Conservation (phyloP, 345 rosid genomes). For the Carallia pectinifolia region DNA sequence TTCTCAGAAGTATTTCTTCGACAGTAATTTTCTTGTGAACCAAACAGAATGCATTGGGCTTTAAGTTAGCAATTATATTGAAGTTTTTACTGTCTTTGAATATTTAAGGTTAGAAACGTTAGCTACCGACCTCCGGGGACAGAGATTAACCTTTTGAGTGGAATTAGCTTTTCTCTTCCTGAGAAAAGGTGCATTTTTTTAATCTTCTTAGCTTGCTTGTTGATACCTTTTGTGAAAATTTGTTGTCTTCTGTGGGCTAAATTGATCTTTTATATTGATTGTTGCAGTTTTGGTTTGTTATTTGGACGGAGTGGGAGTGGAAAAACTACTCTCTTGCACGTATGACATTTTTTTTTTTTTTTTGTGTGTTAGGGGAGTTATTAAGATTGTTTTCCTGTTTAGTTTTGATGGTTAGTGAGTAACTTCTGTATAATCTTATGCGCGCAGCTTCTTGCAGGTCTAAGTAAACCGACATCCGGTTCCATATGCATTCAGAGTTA, state of each 20-base stretch:
- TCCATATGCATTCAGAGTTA: conserved; percentile 71
- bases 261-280: conserved; percentile 9
- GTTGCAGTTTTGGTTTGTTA: conserved; percentile 81
- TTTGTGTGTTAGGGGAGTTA: neutral
- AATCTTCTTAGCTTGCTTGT: neutral
- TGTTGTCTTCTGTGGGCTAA: conserved; percentile 2
- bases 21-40: too few relatives aligned
- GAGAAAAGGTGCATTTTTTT: conserved; percentile 54
- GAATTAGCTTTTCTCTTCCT: conserved; percentile 69
- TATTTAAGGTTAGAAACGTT: conserved; percentile 56
- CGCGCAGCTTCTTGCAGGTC: conserved; percentile 82
- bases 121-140: conserved; percentile 82
- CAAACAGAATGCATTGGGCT: too few relatives aligned
- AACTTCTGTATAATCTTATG: neutral
- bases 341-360: conserved; percentile 7
- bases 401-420: neutral
- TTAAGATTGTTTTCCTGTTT: conserved; percentile 2
- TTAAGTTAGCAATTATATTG: too few relatives aligned
- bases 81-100: conserved; percentile 4
- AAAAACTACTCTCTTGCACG: conserved; percentile 94
- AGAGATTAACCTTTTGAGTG: conserved; percentile 63
- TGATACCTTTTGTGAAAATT: neutral
- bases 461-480: conserved; percentile 85
- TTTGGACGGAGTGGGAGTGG: conserved; percentile 98
- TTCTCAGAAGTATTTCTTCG: too few relatives aligned